Evolutionary conservation across 257 asterid genomes (phyloP), one percentile per base, ranked within the genome.

Genomic region (Solanum appendiculatum): DNA sequence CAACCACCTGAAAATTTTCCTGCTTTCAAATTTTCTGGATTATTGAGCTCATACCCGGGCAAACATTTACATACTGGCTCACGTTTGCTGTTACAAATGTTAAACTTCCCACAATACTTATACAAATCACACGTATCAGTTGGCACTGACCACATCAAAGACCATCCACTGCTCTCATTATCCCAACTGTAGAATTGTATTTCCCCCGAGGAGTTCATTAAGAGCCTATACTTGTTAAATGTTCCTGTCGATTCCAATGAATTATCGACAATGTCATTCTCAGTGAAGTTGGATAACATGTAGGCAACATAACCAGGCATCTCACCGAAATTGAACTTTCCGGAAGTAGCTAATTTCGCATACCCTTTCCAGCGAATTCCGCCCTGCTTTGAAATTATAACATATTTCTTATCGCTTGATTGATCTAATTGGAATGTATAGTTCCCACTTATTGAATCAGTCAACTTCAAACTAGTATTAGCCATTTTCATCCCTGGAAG

Each of bases 401-500:
- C 4, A 86, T 51, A 89, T 74, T 9, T 3, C 2, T 14, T 27
- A 29, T 29, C 8, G 21, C 80, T 85, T 7, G 66, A 86, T 44
- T 84, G 84, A 40, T 88, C 91, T 34, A 21, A 20, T 34, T 1
- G 48, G 83, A 93, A 91, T 9, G 21, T 86, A 23, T 70, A 91
- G 31, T 68, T 12, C 12, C 89, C 92, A 0, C 1, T 1, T n/a
- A 58, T 58, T 0, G 93, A 93, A 7, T 90, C 78, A 29, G 7
- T 83, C 74, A 89, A 73, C 20, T 15, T 39, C 60, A 86, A 39
- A 6, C 46, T 23, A n/a, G 16, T n/a, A 7, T 12, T 60, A 5
- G 23, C 82, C 92, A 93, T 84, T 60, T 6, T 81, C 95, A 93
- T 91, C 33, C 93, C 92, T 16, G 91, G 91, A 60, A 91, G 92